Percentiles rank a stretch among this genome's conserved stretches.
phyloP scores from a whole-genome alignment of 2,329 filamentous ascomycete genomes.

The Penicillium palitans region DNA sequence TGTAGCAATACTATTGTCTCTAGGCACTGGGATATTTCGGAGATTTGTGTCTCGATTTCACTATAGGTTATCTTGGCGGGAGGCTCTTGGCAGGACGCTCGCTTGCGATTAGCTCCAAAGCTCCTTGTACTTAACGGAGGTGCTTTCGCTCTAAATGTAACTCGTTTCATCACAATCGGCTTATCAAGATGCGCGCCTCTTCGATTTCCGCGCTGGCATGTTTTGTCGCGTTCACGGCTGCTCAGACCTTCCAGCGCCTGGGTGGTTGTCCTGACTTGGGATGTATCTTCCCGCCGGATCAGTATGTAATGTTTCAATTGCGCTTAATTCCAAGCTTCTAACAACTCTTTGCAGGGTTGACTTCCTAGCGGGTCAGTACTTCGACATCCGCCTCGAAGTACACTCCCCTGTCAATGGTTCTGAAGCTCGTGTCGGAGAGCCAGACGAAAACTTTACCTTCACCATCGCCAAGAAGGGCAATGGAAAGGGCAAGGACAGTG shows the following conservation, averaged over 20 bases:
- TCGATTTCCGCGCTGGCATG: slow-evolving; percentile 27
- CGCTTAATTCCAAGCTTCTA: neutral
- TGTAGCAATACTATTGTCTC: neutral
- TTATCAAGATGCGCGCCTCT: slow-evolving; percentile 28
- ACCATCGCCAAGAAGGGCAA: slow-evolving; percentile 67
- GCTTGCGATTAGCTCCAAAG: neutral
- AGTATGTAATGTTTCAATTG: slow-evolving; percentile 40
- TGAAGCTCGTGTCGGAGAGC: slow-evolving; percentile 70
- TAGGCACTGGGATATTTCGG: neutral
- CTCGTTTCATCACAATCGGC: neutral
- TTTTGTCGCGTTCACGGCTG: slow-evolving; percentile 32
- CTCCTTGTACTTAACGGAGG: slow-evolving; percentile 1
- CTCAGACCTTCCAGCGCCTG: slow-evolving; percentile 58
- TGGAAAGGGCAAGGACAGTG: neutral
- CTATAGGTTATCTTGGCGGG: neutral
- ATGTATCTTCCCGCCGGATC: slow-evolving; percentile 60
- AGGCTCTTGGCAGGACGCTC: neutral
- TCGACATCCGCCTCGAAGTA: slow-evolving; percentile 80
- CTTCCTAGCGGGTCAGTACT: slow-evolving; percentile 79
- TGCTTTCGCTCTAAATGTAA: neutral
- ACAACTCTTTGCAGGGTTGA: slow-evolving; percentile 56
- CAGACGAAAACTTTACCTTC: slow-evolving; percentile 71
- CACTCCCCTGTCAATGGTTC: slow-evolving; percentile 80
- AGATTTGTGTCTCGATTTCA: neutral
- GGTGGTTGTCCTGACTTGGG: slow-evolving; percentile 58